Percentiles rank a stretch among this genome's conserved stretches.
phyloP scores from a whole-genome alignment of 179 eudicot genomes.

The Silene coronaria region DNA sequence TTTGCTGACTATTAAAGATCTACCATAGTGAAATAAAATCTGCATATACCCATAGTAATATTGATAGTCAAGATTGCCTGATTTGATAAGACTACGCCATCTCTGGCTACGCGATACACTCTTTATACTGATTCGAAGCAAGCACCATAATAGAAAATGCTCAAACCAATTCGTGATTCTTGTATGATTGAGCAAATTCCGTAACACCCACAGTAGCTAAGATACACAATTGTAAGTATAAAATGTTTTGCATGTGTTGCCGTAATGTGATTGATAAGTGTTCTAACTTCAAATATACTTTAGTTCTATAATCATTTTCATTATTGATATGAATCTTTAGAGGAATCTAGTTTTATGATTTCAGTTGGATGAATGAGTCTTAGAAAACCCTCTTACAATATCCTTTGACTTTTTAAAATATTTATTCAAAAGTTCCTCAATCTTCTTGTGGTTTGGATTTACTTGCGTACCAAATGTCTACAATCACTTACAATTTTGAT shows the following conservation, averaged over 20 bases:
- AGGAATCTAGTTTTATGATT: not conserved
- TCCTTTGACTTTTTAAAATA: conserved; percentile 9
- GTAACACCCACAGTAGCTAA: not conserved
- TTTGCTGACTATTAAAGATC: not conserved
- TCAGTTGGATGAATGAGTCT: conserved; percentile 1
- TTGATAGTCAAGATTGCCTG: no score
- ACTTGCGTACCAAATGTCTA: not conserved
- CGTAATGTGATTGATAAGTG: not conserved
- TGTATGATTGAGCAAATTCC: no score
- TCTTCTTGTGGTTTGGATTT: not conserved
- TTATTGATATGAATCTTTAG: not conserved
- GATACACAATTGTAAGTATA: not conserved
- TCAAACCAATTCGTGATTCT: no score
- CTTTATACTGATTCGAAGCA: no score
- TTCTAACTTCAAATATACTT: not conserved
- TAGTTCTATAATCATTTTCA: not conserved
- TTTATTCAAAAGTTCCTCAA: not conserved
- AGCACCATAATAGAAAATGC: no score
- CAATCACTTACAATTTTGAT: conserved; percentile 12
- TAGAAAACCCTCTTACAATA: not conserved
- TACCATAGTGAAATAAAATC: no score
- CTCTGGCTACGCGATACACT: no score
- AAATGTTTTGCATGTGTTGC: not conserved
- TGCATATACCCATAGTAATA: no score
- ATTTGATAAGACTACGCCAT: no score